Conservation (phyloP, 2,329 filamentous ascomycete species). For the Neofusicoccum ribis region DNA sequence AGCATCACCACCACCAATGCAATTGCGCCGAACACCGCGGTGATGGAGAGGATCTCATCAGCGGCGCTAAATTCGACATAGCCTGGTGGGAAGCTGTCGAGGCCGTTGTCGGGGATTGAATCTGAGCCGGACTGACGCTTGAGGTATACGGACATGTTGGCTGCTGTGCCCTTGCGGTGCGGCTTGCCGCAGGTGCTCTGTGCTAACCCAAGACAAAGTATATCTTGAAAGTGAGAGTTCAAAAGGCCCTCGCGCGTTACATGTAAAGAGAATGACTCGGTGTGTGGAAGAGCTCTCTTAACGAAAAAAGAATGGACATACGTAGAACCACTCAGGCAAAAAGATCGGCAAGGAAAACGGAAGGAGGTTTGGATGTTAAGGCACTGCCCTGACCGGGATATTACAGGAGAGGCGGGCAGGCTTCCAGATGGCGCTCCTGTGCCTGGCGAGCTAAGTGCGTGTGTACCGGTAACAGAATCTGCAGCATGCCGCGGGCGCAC, state of each 20-base stretch:
- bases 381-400: neutral
- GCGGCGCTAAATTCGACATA: slow-evolving; percentile 40
- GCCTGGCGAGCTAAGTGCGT: slow-evolving; percentile 2
- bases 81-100: slow-evolving; percentile 26
- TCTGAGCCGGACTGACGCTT: neutral
- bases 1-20: slow-evolving; percentile 42
- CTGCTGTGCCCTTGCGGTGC: neutral
- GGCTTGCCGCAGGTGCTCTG: neutral
- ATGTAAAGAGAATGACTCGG: neutral
- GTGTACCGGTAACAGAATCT: neutral
- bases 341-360: neutral
- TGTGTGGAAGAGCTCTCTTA: neutral
- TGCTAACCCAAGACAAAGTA: neutral
- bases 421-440: slow-evolving; percentile 4
- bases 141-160: slow-evolving; percentile 11
- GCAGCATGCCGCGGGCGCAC: neutral
- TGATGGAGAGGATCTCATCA: slow-evolving; percentile 43
- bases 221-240: neutral
- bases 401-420: slow-evolving; percentile 1
- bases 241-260: neutral
- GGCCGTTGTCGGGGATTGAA: neutral
- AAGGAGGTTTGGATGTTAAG: slow-evolving; percentile 5
- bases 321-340: neutral
- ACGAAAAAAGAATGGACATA: neutral
- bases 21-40: slow-evolving; percentile 39